phyloP scores from a whole-genome alignment of 768 basidiomycete genomes.

The Auricularia auricula-judae region DNA sequence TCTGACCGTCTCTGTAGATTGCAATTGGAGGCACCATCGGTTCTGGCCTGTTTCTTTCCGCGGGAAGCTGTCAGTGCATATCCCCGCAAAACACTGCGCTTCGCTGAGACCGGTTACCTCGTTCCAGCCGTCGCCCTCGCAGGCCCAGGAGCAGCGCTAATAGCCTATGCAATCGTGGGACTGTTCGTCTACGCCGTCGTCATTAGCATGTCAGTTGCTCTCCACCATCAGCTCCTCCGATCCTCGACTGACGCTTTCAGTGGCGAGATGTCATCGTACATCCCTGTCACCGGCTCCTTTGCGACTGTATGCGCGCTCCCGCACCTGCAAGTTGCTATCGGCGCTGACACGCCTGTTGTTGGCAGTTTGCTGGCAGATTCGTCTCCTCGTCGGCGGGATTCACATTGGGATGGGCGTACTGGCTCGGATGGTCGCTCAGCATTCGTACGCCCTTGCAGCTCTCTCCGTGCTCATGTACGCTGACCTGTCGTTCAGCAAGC shows the following conservation, averaged over 20 bases:
- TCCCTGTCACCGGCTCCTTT: conserved; percentile 51
- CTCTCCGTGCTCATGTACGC: conserved; percentile 27
- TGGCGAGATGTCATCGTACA: conserved; percentile 58
- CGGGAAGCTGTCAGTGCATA: conserved; percentile 34
- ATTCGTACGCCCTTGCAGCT: conserved; percentile 7
- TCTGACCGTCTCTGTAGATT: conserved; percentile 10
- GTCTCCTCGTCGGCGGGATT: conserved; percentile 1
- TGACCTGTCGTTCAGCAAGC: conserved; percentile 30
- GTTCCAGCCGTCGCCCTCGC: conserved; percentile 37
- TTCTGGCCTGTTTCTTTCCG: conserved; percentile 52
- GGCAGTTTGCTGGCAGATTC: conserved; percentile 43
- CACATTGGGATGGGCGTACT: conserved; percentile 42
- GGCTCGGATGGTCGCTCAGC: conserved; percentile 33
- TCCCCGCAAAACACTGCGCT: neutral
- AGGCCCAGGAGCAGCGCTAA: conserved; percentile 50
- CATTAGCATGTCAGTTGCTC: conserved; percentile 36
- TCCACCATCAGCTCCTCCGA: neutral
- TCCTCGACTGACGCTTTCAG: conserved; percentile 15
- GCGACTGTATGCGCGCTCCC: conserved; percentile 29
- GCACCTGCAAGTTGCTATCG: conserved; percentile 34
- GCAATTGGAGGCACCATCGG: conserved; percentile 49
- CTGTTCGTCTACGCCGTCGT: conserved; percentile 51
- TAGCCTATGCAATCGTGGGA: conserved; percentile 50
- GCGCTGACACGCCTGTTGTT: neutral
- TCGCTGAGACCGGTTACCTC: neutral